Conservation (phyloP, 495 filamentous ascomycete species). For the Podospora fimiseda region DNA sequence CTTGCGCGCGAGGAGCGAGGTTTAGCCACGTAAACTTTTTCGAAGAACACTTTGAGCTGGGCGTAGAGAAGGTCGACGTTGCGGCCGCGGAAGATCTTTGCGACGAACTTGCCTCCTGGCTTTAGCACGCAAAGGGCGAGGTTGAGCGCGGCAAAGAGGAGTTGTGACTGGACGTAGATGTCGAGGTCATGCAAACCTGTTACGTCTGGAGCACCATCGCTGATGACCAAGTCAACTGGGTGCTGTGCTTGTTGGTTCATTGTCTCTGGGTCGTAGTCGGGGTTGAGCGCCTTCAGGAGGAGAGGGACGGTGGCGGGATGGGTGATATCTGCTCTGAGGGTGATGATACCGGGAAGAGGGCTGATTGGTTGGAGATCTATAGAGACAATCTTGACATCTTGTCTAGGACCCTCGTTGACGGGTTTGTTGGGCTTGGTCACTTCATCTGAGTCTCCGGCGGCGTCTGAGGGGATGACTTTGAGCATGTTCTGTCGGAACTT, state of each 20-base stretch:
- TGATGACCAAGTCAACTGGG: conserved; percentile 85
- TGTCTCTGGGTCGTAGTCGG: conserved; percentile 55
- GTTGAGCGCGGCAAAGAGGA: conserved; percentile 89
- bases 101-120: conserved; percentile 91
- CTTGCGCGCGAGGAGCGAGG: conserved; percentile 88
- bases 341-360: conserved; percentile 84
- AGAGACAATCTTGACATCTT: conserved; percentile 86
- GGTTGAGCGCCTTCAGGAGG: conserved; percentile 76
- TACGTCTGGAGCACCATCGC: conserved; percentile 92
- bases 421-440: conserved; percentile 1
- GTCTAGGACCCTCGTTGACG: conserved; percentile 45
- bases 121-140: conserved; percentile 85
- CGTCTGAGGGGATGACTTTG: conserved; percentile 34
- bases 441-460: conserved; percentile 17
- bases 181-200: conserved; percentile 95
- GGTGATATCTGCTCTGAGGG: conserved; percentile 89
- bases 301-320: conserved; percentile 91
- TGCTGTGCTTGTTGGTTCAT: conserved; percentile 48
- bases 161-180: conserved; percentile 93
- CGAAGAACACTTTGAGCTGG: conserved; percentile 85
- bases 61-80: conserved; percentile 90
- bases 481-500: conserved; percentile 51
- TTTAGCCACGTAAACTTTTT: conserved; percentile 82
- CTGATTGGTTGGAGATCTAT: conserved; percentile 96
- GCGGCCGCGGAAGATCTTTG: conserved; percentile 92